Evolutionary conservation across 164 flowering plant genomes (phyloP).

Genomic region (Kingdonia uniflora): DNA sequence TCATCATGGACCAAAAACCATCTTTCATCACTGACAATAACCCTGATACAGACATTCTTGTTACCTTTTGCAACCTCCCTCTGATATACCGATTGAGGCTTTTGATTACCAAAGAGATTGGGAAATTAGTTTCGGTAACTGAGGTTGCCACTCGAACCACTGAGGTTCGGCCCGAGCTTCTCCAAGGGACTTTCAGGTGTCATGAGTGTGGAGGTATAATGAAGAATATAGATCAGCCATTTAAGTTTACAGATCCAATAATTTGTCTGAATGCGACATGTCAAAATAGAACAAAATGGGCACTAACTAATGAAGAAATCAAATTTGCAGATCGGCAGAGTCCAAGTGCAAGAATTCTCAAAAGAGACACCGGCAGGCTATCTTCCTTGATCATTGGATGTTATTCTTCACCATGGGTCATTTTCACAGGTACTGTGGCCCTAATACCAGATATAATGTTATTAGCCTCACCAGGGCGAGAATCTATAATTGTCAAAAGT

Average conservation of each 20-base stretch:
- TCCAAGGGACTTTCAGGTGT: constrained; percentile 89
- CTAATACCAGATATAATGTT: constrained; percentile 94
- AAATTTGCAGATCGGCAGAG: constrained; percentile 99
- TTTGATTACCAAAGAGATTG: constrained; percentile 64
- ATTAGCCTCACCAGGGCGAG: constrained; percentile 87
- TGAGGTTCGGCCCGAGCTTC: constrained; percentile 98
- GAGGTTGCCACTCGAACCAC: constrained; percentile 96
- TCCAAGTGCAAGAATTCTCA: constrained; percentile 93
- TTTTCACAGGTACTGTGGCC: constrained; percentile 89
- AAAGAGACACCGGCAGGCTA: constrained; percentile 97
- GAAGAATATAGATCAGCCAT: constrained; percentile 92
- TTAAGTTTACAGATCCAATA: constrained; percentile 93
- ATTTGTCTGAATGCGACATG: constrained; percentile 71
- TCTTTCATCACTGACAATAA: constrained; percentile 67
- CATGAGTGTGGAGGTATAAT: constrained; percentile 69
- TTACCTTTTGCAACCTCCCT: constrained; percentile 89
- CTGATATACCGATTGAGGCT: constrained; percentile 51
- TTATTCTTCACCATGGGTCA: constrained; percentile 94
- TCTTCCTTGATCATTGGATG: constrained; percentile 90
- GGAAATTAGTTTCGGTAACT: constrained; percentile 73
- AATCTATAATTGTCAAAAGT: constrained; percentile 44
- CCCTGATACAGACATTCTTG: constrained; percentile 74
- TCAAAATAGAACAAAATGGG: constrained; percentile 57
- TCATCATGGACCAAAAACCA: constrained; percentile 72
- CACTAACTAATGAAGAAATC: constrained; percentile 82